Evolutionary conservation across 768 basidiomycete species (phyloP).

Genomic region (Termitomyces sp.): DNA sequence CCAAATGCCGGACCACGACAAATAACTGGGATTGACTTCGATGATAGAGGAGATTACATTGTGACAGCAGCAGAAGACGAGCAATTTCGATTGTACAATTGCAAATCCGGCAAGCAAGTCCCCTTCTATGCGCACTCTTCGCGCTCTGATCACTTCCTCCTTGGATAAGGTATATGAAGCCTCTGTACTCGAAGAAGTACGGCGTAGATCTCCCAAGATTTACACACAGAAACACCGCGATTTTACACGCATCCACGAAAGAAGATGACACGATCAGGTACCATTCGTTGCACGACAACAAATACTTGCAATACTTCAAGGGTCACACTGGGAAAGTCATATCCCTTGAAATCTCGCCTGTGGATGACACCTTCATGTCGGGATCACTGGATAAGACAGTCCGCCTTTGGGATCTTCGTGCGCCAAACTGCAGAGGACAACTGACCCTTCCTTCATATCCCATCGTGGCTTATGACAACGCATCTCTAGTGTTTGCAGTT

Average conservation of each 20-base stretch:
- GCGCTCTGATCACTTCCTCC: conserved; percentile 12
- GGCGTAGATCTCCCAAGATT: conserved; percentile 94
- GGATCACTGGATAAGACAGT: conserved; percentile 93
- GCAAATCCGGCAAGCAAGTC: conserved; percentile 92
- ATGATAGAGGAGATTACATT: conserved; percentile 84
- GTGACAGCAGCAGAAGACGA: conserved; percentile 93
- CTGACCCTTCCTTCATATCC: conserved; percentile 74
- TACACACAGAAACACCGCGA: conserved; percentile 84
- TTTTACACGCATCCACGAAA: conserved; percentile 91
- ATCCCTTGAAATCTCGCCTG: conserved; percentile 88
- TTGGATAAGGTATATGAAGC: conserved; percentile 63
- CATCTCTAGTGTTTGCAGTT: conserved; percentile 84
- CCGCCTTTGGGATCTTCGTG: conserved; percentile 91
- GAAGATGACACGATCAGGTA: conserved; percentile 94
- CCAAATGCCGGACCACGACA: conserved; percentile 57
- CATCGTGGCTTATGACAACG: conserved; percentile 80
- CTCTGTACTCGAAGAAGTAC: conserved; percentile 91
- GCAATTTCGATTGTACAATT: conserved; percentile 85
- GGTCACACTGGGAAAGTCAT: conserved; percentile 90
- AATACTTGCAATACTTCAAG: conserved; percentile 92
- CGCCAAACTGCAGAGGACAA: conserved; percentile 73
- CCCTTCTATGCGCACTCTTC: conserved; percentile 21
- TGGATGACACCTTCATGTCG: conserved; percentile 95
- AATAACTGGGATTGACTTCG: conserved; percentile 88
- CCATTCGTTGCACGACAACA: conserved; percentile 94